These are phyloP conservation scores for Leccinum broughii DNA, from an alignment of 768 basidiomycete species.

Conservation along the genomic window DNA sequence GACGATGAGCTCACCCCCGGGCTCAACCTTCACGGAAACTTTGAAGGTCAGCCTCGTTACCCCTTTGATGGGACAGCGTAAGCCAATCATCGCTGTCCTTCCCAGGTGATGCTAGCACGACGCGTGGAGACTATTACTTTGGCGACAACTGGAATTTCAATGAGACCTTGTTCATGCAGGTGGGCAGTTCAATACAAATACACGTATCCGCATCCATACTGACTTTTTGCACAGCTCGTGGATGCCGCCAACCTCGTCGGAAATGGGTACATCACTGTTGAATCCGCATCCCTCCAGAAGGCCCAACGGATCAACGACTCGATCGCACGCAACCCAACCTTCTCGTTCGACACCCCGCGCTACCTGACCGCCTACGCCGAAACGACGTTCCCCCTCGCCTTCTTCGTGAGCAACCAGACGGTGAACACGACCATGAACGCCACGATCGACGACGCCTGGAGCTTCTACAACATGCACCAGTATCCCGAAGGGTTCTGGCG, in stretches of 20 bases:
- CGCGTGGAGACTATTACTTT: constrained; percentile 28
- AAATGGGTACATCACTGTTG: constrained; percentile 19
- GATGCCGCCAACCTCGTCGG: constrained; percentile 22
- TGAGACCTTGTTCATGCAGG: constrained; percentile 27
- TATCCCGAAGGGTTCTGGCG: constrained; percentile 23
- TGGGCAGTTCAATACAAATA: background rate
- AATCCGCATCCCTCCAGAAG: constrained; percentile 25
- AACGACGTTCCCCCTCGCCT: constrained; percentile 26
- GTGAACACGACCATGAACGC: constrained; percentile 15
- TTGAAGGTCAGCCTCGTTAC: constrained; percentile 18
- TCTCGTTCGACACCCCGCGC: constrained; percentile 23
- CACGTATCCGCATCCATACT: background rate
- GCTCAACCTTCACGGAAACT: constrained; percentile 26
- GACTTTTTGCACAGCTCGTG: constrained; percentile 11
- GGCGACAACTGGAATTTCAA: constrained; percentile 28
- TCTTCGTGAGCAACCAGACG: constrained; percentile 27
- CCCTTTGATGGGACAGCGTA: background rate
- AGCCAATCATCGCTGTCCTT: background rate
- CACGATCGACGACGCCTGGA: constrained; percentile 19
- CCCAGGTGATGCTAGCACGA: constrained; percentile 29
- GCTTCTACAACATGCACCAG: constrained; percentile 20
- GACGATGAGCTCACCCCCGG: constrained; percentile 17
- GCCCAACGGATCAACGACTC: constrained; percentile 26
- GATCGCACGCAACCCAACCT: constrained; percentile 26
- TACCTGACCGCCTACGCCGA: constrained; percentile 24